These are phyloP conservation scores for Blastobotrys serpentis DNA, from an alignment of 1,139 yeast species.

Conservation along the genomic window DNA sequence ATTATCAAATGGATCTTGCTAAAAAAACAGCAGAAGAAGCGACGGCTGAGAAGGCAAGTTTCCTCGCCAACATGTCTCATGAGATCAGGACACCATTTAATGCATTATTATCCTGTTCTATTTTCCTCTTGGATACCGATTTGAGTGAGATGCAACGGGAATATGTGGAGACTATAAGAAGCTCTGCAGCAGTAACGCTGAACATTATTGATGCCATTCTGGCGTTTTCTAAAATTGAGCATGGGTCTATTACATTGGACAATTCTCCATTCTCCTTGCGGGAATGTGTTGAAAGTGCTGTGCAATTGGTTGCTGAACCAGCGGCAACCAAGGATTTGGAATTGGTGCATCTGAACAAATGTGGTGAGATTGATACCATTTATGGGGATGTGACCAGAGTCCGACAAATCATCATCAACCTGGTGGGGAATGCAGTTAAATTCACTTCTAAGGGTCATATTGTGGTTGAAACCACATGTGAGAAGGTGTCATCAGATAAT, in stretches of 20 bases:
- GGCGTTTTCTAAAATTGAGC: slow-evolving; percentile 57
- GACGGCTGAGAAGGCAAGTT: slow-evolving; percentile 55
- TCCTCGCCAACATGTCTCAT: slow-evolving; percentile 55
- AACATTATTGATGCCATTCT: slow-evolving; percentile 58
- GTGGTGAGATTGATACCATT: slow-evolving; percentile 46
- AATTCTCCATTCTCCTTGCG: slow-evolving; percentile 50
- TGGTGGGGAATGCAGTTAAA: slow-evolving; percentile 59
- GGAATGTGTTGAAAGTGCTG: slow-evolving; percentile 54
- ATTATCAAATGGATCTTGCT: slow-evolving; percentile 52
- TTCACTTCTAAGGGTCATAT: slow-evolving; percentile 53
- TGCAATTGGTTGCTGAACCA: slow-evolving; percentile 54
- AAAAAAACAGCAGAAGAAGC: slow-evolving; percentile 60
- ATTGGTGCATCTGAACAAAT: slow-evolving; percentile 48
- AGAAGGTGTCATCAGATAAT: slow-evolving; percentile 37
- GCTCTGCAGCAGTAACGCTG: slow-evolving; percentile 53
- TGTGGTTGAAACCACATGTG: slow-evolving; percentile 44
- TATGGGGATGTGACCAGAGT: slow-evolving; percentile 54
- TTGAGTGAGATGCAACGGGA: slow-evolving; percentile 50
- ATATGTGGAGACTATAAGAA: slow-evolving; percentile 54
- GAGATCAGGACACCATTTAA: slow-evolving; percentile 61
- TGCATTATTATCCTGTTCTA: slow-evolving; percentile 54
- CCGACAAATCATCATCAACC: slow-evolving; percentile 54
- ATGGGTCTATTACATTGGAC: slow-evolving; percentile 51
- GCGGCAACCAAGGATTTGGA: slow-evolving; percentile 50
- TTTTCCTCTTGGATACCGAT: slow-evolving; percentile 52